Evolutionary conservation across 805 yeast species (phyloP).

Genomic region (Candida chauliodis): DNA sequence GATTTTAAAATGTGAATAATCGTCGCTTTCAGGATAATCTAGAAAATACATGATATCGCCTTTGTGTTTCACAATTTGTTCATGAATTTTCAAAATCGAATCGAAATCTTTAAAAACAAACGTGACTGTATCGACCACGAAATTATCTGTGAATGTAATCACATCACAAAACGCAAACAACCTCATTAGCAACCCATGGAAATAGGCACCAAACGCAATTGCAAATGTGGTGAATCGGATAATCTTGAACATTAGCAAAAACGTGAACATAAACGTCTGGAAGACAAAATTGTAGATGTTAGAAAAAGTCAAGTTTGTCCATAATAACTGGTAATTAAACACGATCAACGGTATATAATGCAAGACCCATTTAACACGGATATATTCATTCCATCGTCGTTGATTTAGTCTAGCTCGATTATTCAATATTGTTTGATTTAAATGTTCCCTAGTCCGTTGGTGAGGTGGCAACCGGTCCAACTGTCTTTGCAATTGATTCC

Average conservation of each 20-base stretch:
- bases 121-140: conserved; percentile 26
- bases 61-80: conserved; percentile 9
- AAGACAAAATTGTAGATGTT: conserved; percentile 5
- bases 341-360: conserved; percentile 18
- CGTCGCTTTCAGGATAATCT: conserved; percentile 6
- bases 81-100: conserved; percentile 13
- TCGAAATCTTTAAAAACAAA: conserved; percentile 19
- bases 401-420: background rate
- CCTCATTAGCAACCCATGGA: conserved; percentile 16
- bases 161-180: conserved; percentile 24
- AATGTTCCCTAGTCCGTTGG: conserved; percentile 12
- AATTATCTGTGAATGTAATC: conserved; percentile 27
- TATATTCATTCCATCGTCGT: conserved; percentile 2
- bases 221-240: conserved; percentile 16
- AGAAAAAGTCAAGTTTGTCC: conserved; percentile 13
- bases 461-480: conserved; percentile 10
- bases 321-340: conserved; percentile 15
- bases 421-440: conserved; percentile 5
- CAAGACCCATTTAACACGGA: conserved; percentile 15
- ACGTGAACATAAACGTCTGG: conserved; percentile 4
- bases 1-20: conserved; percentile 5
- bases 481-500: conserved; percentile 13
- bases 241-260: conserved; percentile 10
- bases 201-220: conserved; percentile 14
- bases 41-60: conserved; percentile 10